These are phyloP conservation scores for Trypanosoma boissoni DNA, from an alignment of 208 protist species.

Conservation along the genomic window DNA sequence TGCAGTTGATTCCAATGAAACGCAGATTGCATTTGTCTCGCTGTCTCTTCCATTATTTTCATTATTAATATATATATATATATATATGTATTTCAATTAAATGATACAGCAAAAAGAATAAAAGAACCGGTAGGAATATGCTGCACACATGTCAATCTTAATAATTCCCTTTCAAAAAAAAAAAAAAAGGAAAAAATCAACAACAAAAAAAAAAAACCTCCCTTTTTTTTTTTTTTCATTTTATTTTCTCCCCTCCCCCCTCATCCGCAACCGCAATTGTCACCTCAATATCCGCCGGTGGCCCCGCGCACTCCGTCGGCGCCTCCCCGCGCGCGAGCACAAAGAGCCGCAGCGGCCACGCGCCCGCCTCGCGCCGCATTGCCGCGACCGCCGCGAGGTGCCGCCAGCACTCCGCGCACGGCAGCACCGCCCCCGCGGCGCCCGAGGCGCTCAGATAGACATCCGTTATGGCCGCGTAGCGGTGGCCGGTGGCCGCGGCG, in stretches of 20 bases:
- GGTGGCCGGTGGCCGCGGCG: constrained; percentile 59
- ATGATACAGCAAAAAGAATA: too few relatives aligned
- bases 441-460: constrained; percentile 49
- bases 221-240: too few relatives aligned
- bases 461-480: constrained; percentile 43
- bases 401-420: constrained; percentile 78
- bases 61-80: too few relatives aligned
- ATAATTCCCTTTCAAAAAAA: background rate
- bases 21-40: background rate
- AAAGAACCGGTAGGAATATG: too few relatives aligned
- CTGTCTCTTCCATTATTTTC: background rate
- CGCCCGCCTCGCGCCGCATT: constrained; percentile 10
- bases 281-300: constrained; percentile 15
- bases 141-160: too few relatives aligned
- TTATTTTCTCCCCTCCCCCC: too few relatives aligned
- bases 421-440: constrained; percentile 32
- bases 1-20: background rate
- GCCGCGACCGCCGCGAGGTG: constrained; percentile 50
- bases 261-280: constrained; percentile 25
- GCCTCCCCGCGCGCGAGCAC: too few relatives aligned
- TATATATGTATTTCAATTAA: too few relatives aligned
- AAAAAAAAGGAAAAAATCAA: background rate
- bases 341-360: constrained; percentile 9
- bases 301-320: too few relatives aligned
- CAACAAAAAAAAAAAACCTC: constrained; percentile 4